Evolutionary conservation across 805 yeast genomes (phyloP), one percentile per base, ranked within the genome.

Genomic region (Metschnikowia continentalis): DNA sequence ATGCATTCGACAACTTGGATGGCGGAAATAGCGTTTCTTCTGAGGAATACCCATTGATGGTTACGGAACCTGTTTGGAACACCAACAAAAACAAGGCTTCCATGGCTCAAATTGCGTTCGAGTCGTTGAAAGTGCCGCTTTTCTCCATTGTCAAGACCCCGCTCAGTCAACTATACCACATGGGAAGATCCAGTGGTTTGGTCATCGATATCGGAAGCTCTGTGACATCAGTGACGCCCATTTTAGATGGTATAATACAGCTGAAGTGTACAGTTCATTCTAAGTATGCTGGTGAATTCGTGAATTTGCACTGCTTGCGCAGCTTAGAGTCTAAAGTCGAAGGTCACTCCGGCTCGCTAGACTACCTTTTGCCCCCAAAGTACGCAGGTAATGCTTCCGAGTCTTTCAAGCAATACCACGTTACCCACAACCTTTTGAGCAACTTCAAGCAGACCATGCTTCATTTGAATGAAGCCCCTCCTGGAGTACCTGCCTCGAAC

Each of bases 261-360:
- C 70, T 76, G 55, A 86, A 84, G 63, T 86, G 88, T 43, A 76
- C 82, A 5, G 71, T 78, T 53, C 86, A 81, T 65, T 79, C 88
- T 14, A 82, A 81, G 59, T 87, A 78, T 63, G 97, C 91, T 3
- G 98, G 97, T 8, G 92, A 90, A 65, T 91, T 86, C 65, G 66
- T 88, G 49, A 87, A 85, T 64, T 74, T 81, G 47, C 88, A 87
- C 67, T 72, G 83, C 2, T 66, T 78, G 56, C 72, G 79, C 46
- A 79, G 61, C 70, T 59, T 75, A 76, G 54, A 66, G 65, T 51
- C 56, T 20, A 59, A 61, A 41, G 53, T 64, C 46, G 41, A n/a
- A 3, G 69, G 71, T 44, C 52, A 62, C 32, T 42, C 42, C 17
- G 52, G 52, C 8, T 23, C 52, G 6, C 52, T 56, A 19, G 61